These are phyloP conservation scores for Cladosporium sp. DNA, from an alignment of 2,329 filamentous ascomycete species.

Conservation along the genomic window DNA sequence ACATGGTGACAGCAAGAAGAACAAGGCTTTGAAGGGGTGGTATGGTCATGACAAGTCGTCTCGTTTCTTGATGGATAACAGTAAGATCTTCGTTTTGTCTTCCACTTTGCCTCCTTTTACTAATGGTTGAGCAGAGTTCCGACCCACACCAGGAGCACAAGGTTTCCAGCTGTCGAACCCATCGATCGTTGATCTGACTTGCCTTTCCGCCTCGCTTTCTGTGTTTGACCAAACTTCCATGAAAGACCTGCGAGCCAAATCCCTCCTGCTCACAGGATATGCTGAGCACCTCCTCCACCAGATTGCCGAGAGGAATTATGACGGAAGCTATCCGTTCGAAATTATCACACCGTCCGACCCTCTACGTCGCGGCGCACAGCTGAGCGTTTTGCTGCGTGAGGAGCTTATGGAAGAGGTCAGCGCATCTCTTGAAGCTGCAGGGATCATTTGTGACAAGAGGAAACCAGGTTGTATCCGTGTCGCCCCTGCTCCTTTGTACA, in stretches of 20 bases:
- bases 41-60: conserved; percentile 76
- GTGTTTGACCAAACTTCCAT: conserved; percentile 71
- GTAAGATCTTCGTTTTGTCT: conserved; percentile 7
- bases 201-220: conserved; percentile 65
- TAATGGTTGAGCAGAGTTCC: conserved; percentile 73
- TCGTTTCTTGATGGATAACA: conserved; percentile 77
- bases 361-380: conserved; percentile 67
- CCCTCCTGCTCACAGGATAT: conserved; percentile 69
- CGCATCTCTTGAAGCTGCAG: conserved; percentile 59
- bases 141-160: conserved; percentile 70
- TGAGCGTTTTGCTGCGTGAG: conserved; percentile 66
- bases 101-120: not conserved
- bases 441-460: conserved; percentile 76
- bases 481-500: conserved; percentile 81
- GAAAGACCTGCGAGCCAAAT: conserved; percentile 64
- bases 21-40: conserved; percentile 64
- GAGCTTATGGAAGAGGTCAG: conserved; percentile 69
- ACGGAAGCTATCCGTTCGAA: conserved; percentile 33
- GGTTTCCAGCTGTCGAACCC: conserved; percentile 87
- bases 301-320: conserved; percentile 18
- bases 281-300: conserved; percentile 61
- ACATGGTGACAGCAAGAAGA: conserved; percentile 56
- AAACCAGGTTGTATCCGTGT: conserved; percentile 82
- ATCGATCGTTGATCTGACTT: conserved; percentile 70
- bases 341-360: conserved; percentile 68